Evolutionary conservation across 148 eudicot genomes (phyloP).

Genomic region (Fagopyrum homotropicum): DNA sequence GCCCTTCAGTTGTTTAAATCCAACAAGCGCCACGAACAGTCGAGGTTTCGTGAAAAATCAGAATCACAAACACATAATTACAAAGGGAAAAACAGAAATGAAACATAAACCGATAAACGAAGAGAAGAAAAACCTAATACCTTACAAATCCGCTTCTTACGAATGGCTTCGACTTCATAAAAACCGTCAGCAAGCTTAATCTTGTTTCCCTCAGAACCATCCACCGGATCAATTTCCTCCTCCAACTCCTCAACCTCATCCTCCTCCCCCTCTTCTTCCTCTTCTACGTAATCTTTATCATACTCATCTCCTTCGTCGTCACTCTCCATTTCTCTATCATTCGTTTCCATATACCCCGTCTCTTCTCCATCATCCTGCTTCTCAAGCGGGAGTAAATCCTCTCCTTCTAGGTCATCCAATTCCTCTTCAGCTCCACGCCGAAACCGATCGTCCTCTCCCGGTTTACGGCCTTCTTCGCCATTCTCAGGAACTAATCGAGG

Average conservation of each 20-base stretch:
- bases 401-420: neutral
- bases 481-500: neutral
- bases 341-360: neutral
- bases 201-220: slow-evolving; percentile 18
- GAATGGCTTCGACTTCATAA: slow-evolving; percentile 73
- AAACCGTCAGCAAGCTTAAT: slow-evolving; percentile 77
- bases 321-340: slow-evolving; percentile 13
- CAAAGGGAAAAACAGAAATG: slow-evolving; percentile 7
- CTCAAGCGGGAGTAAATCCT: neutral
- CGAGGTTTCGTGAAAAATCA: neutral
- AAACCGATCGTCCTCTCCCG: neutral
- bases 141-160: slow-evolving; percentile 76
- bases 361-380: neutral
- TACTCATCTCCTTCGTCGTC: slow-evolving; percentile 13
- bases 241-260: slow-evolving; percentile 16
- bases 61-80: slow-evolving; percentile 7
- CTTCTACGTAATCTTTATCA: slow-evolving; percentile 15
- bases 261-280: slow-evolving; percentile 16
- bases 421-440: neutral
- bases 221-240: slow-evolving; percentile 10
- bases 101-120: neutral
- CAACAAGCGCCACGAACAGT: neutral
- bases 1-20: slow-evolving; percentile 36
- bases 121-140: slow-evolving; percentile 20
- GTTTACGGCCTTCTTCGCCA: neutral